phyloP scores from a whole-genome alignment of 352 stramenopile genomes.

The Pythium phragmitis region DNA sequence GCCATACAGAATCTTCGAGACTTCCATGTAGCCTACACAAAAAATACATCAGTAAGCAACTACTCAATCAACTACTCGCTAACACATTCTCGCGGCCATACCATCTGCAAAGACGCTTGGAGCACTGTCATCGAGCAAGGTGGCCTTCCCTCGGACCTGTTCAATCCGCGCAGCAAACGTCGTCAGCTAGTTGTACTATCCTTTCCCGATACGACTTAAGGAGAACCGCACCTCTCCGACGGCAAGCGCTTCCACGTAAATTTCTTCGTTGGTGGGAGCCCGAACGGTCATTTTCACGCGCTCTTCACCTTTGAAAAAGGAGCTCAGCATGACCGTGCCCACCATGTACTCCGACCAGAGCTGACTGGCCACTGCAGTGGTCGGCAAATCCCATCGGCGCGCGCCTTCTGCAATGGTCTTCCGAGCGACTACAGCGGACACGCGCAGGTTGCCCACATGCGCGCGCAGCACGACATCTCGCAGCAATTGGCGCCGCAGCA shows the following conservation, averaged over 20 bases:
- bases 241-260: slow-evolving; percentile 77
- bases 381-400: slow-evolving; percentile 52
- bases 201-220: not conserved
- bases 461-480: slow-evolving; percentile 71
- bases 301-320: slow-evolving; percentile 87
- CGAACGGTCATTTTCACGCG: slow-evolving; percentile 75
- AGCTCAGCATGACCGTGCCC: slow-evolving; percentile 80
- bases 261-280: slow-evolving; percentile 56
- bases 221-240: slow-evolving; percentile 55
- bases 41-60: not conserved
- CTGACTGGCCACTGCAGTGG: slow-evolving; percentile 42
- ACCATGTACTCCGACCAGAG: slow-evolving; percentile 89
- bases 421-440: slow-evolving; percentile 73
- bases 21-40: slow-evolving; percentile 51
- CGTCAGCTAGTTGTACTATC: not conserved
- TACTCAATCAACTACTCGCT: not conserved
- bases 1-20: slow-evolving; percentile 82
- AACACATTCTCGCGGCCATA: slow-evolving; percentile 4
- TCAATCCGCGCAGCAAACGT: not conserved
- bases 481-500: slow-evolving; percentile 25
- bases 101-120: slow-evolving; percentile 17
- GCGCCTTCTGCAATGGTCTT: slow-evolving; percentile 54
- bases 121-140: slow-evolving; percentile 31
- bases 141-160: slow-evolving; percentile 44
- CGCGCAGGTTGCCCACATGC: slow-evolving; percentile 79